phyloP scores from a whole-genome alignment of 2,329 filamentous ascomycete genomes.

The Ceratocystis smalleyi region DNA sequence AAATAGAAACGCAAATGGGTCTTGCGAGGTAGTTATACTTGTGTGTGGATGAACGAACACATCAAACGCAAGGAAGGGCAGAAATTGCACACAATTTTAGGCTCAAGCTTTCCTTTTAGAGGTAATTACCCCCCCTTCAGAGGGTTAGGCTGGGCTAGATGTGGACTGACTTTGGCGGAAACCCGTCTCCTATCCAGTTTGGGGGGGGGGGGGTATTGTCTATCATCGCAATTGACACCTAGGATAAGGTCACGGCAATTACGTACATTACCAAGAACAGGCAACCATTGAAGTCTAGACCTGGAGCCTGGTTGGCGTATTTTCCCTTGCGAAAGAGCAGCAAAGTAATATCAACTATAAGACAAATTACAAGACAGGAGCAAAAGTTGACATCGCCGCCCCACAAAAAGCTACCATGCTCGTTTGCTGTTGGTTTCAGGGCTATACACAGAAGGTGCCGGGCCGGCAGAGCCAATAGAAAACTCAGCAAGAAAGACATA shows the following conservation, averaged over 20 bases:
- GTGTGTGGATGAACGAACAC: background rate
- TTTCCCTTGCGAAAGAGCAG: no score
- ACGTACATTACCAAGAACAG: background rate
- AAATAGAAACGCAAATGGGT: background rate
- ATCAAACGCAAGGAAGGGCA: constrained; percentile 2
- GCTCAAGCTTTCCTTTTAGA: constrained; percentile 1
- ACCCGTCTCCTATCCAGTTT: no score
- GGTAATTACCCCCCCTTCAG: background rate
- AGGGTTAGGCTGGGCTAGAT: background rate
- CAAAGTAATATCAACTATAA: background rate
- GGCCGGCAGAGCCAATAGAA: background rate
- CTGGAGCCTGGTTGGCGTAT: no score
- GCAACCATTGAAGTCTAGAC: no score
- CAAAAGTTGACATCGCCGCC: background rate
- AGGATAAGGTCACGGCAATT: background rate
- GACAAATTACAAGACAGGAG: background rate
- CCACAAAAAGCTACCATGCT: background rate
- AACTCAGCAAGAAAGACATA: background rate
- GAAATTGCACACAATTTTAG: constrained; percentile 2
- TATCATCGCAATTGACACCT: background rate
- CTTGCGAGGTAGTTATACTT: background rate
- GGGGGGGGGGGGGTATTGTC: background rate
- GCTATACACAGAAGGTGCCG: background rate
- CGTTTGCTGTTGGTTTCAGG: background rate
- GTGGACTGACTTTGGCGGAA: background rate